Evolutionary conservation across 257 asterid genomes (phyloP).

Genomic region (Solanum chiquidenum): DNA sequence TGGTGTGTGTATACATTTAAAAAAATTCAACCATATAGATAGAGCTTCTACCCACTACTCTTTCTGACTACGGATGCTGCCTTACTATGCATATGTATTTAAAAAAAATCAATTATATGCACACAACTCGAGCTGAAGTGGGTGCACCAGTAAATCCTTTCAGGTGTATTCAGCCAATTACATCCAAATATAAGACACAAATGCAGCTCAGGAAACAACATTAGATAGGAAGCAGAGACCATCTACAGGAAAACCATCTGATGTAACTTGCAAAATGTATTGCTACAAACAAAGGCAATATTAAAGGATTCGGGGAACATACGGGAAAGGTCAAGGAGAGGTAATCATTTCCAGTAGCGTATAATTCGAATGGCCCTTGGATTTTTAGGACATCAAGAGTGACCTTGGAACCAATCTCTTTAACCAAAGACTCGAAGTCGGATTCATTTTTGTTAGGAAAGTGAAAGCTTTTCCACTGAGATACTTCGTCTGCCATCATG

Average conservation of each 20-base stretch:
- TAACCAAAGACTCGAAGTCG: constrained; percentile 38
- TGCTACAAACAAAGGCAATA: not conserved
- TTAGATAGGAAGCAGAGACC: not conserved
- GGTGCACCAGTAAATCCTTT: not conserved
- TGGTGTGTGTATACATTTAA: not conserved
- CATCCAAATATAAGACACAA: not conserved
- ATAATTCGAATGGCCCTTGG: constrained; percentile 65
- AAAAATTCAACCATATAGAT: not conserved
- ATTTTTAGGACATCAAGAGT: constrained; percentile 39
- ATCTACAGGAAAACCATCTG: not conserved
- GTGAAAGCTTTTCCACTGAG: constrained; percentile 44
- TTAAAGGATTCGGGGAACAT: not conserved
- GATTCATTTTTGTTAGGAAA: constrained; percentile 11
- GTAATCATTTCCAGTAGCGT: constrained; percentile 35
- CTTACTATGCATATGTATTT: not conserved
- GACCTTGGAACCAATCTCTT: constrained; percentile 29
- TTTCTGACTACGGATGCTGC: not conserved
- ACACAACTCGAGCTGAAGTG: not conserved
- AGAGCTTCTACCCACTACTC: not conserved
- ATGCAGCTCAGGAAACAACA: not conserved
- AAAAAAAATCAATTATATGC: not conserved
- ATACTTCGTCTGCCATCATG: constrained; percentile 45
- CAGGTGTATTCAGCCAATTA: not conserved
- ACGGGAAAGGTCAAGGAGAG: constrained; percentile 59
- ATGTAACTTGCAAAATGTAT: not conserved